Percentiles rank a stretch among this genome's conserved stretches.
These are phyloP conservation scores for Jaenimonas drosophilae DNA, from an alignment of 208 protist species.

Conservation along the genomic window DNA sequence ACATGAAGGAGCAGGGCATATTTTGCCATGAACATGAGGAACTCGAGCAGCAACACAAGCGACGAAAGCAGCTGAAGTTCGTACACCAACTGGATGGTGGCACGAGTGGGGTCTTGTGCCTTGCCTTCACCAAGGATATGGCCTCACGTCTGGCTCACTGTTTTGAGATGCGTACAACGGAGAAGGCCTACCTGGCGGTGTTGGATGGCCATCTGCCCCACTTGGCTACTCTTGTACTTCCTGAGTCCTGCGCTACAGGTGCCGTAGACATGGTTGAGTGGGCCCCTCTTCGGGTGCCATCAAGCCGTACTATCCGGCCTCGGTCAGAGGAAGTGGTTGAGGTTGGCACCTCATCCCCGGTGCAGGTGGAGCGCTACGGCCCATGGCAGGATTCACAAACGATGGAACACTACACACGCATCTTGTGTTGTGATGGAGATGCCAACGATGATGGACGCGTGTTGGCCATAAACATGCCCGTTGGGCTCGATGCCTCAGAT, in stretches of 20 bases:
- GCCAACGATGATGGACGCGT: too few relatives aligned
- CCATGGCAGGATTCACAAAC: too few relatives aligned
- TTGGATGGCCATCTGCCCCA: conserved; percentile 49
- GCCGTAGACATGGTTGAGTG: not conserved
- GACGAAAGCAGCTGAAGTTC: conserved; percentile 71
- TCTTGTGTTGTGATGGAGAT: too few relatives aligned
- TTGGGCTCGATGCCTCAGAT: conserved; percentile 4
- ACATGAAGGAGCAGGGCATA: conserved; percentile 23
- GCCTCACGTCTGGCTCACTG: conserved; percentile 66
- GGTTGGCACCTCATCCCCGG: too few relatives aligned
- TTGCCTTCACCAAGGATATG: conserved; percentile 78
- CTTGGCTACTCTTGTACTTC: not conserved
- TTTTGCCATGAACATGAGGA: conserved; percentile 10
- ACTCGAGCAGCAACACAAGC: conserved; percentile 15
- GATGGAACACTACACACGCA: too few relatives aligned
- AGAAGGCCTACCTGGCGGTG: conserved; percentile 78
- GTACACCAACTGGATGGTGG: conserved; percentile 89
- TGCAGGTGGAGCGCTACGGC: too few relatives aligned
- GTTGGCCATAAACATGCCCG: too few relatives aligned
- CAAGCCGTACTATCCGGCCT: too few relatives aligned
- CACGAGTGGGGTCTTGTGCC: conserved; percentile 83
- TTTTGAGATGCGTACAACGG: conserved; percentile 75
- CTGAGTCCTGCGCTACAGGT: not conserved
- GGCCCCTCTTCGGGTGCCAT: too few relatives aligned
- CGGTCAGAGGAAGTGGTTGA: too few relatives aligned